phyloP scores from a whole-genome alignment of 306 rosid species.

The Trifolium repens region DNA sequence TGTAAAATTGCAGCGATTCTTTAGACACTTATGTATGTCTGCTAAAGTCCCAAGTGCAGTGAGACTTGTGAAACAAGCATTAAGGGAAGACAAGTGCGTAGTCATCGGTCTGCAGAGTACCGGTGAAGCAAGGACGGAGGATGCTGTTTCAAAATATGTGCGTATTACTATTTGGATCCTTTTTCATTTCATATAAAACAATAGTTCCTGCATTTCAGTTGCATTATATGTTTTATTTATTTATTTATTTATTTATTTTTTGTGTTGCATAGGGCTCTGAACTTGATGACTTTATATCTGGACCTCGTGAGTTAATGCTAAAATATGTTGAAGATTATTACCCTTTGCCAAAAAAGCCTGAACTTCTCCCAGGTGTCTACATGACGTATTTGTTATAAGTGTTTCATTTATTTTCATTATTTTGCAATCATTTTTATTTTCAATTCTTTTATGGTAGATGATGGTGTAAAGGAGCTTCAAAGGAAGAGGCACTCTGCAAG shows the following conservation, averaged over 20 bases:
- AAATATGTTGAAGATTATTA: conserved; percentile 93
- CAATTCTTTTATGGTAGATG: conserved; percentile 61
- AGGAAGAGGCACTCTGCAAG: conserved; percentile 90
- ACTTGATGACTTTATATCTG: conserved; percentile 97
- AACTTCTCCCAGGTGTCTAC: conserved; percentile 69
- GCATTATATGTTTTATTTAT: conserved; percentile 11
- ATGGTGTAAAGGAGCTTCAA: conserved; percentile 92
- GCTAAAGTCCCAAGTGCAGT: conserved; percentile 96
- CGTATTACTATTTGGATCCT: conserved; percentile 43
- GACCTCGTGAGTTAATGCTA: conserved; percentile 93
- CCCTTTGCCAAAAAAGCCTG: conserved; percentile 97
- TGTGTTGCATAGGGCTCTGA: conserved; percentile 69
- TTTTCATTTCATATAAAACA: conserved; percentile 35
- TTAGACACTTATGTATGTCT: conserved; percentile 97
- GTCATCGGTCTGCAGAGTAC: conserved; percentile 99
- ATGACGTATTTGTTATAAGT: conserved; percentile 20
- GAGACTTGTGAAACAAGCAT: conserved; percentile 85
- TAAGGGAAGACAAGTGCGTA: conserved; percentile 79
- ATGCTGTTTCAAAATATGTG: conserved; percentile 95
- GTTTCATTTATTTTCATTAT: conserved; percentile 38
- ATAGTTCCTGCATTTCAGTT: conserved; percentile 25
- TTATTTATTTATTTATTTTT: conserved; percentile 10
- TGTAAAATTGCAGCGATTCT: conserved; percentile 82
- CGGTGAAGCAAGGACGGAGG: conserved; percentile 99
- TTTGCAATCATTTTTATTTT: conserved; percentile 30